Evolutionary conservation across 305 asterid genomes (phyloP).

Genomic region (Fraxinus paxiana): DNA sequence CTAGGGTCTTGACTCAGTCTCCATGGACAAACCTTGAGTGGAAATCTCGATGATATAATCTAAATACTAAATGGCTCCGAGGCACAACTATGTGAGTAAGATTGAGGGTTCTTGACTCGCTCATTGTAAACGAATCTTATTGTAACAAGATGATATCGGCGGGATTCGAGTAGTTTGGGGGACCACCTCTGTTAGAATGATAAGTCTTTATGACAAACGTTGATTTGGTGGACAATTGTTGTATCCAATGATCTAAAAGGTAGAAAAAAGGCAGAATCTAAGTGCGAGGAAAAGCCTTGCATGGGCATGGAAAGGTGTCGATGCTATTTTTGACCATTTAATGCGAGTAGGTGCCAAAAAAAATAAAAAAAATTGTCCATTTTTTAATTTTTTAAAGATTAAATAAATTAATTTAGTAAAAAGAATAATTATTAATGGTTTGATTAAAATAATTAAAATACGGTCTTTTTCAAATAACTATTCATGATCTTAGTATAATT

Average conservation of each 20-base stretch:
- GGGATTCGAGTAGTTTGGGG: neutral
- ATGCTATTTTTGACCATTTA: neutral
- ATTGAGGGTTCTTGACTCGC: neutral
- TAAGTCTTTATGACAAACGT: neutral
- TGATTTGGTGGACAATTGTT: neutral
- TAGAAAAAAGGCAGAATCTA: neutral
- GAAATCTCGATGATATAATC: neutral
- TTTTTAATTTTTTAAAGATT: neutral
- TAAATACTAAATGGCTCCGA: neutral
- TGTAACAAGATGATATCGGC: neutral
- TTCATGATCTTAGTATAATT: neutral
- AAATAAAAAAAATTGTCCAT: neutral
- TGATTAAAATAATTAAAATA: too few relatives aligned
- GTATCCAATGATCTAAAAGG: neutral
- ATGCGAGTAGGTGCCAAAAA: neutral
- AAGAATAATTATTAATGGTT: neutral
- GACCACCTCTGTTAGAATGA: neutral
- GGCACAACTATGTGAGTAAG: neutral
- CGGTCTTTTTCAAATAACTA: neutral
- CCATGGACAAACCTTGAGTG: neutral
- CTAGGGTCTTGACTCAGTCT: neutral
- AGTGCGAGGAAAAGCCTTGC: neutral
- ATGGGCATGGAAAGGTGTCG: neutral
- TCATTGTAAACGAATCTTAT: neutral
- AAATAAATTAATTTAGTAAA: neutral